Base-by-base conservation (phyloP, 139 green algal genomes). In the Nannochloris sp. region DNA sequence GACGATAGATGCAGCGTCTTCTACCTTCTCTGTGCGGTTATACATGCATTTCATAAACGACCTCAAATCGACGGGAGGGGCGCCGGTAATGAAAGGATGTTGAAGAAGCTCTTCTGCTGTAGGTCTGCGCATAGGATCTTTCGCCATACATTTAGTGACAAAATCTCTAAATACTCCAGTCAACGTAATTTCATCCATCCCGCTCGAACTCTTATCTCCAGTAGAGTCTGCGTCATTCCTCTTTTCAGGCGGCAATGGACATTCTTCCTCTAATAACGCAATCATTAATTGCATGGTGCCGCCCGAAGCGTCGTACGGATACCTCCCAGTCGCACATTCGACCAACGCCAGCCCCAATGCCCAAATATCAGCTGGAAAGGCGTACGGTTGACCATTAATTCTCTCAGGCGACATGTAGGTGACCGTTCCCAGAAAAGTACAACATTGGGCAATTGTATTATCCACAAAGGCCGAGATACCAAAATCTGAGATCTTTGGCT, bases 401-500 rank as follows among this genome's bases (percentile, higher is more conserved):
- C 93, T 86, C 83, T 98, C 93, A 0, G 93, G 93, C 1, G 83
- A 93, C 92, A 98, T 98, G 82, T 98, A 98, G 2, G 93, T 97
- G 15, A 95, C 90, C 0, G 93, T 98, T 42, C 93, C 93, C 33
- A 86, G 61, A 64, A 90, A 96, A 2, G 88, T 96, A 59, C 87
- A 64, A 81, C 87, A 95, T 81, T 90, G 75, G 35, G 86, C 86
- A 10, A 92, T 53, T 1, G 85, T 92, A 72, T 81, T 84, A 65
- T 91, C 85, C 10, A 91, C 80, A 66, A 87, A 89, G 2, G 85
- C 82, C 14, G 71, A 85, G 73, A 98, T 96, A 37, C 92, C 92
- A 87, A 98, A 98, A 77, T 98, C 92, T 7, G 85, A 82, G 29
- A 68, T 56, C 57, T 97, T 97, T 37, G 89, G 78, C 38, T 89